These are phyloP conservation scores for Auriscalpium microsporum DNA, from an alignment of 768 basidiomycete genomes.

Conservation along the genomic window DNA sequence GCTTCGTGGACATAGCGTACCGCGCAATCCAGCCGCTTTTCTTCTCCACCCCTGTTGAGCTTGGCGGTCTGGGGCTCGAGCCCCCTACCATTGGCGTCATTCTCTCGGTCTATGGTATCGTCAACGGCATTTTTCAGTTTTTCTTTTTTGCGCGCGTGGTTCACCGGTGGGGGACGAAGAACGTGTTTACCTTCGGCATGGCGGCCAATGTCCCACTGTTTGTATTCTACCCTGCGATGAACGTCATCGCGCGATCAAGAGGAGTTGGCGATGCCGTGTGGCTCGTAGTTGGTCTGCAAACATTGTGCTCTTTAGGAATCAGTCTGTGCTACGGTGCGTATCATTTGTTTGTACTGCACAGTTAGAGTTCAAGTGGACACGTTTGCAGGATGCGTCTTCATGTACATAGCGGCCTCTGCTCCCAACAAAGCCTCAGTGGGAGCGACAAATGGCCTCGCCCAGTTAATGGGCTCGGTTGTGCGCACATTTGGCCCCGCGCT, in stretches of 20 bases:
- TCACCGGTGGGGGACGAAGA: constrained; percentile 27
- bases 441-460: constrained; percentile 43
- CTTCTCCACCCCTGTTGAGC: constrained; percentile 29
- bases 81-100: constrained; percentile 29
- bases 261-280: constrained; percentile 29
- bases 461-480: constrained; percentile 38
- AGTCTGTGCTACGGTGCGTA: constrained; percentile 29
- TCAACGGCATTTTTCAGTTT: constrained; percentile 31
- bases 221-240: constrained; percentile 19
- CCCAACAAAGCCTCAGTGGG: constrained; percentile 30
- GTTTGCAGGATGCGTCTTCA: constrained; percentile 17
- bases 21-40: constrained; percentile 32
- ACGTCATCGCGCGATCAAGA: not conserved
- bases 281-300: constrained; percentile 15
- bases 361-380: not conserved
- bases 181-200: constrained; percentile 19
- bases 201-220: constrained; percentile 18
- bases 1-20: constrained; percentile 31
- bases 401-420: constrained; percentile 22
- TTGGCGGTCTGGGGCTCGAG: constrained; percentile 30
- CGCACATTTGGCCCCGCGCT: constrained; percentile 43
- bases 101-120: constrained; percentile 28
- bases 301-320: not conserved
- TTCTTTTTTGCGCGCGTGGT: constrained; percentile 30
- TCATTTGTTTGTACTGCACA: not conserved